Conservation (phyloP, 1,139 yeast genomes). For the Protomyces pachydermus region DNA sequence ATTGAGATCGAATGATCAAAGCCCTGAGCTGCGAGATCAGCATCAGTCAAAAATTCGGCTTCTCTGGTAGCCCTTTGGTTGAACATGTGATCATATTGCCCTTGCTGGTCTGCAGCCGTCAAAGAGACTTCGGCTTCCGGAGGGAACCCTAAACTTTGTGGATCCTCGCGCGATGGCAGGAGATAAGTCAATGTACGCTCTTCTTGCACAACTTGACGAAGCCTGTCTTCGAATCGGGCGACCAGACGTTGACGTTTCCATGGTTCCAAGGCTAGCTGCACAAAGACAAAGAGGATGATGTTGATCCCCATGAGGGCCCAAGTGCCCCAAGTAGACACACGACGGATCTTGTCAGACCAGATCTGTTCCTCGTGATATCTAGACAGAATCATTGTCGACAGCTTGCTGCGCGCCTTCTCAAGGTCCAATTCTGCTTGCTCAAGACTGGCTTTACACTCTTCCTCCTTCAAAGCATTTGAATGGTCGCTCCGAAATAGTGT, state of each 20-base stretch:
- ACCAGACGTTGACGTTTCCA: constrained; percentile 83
- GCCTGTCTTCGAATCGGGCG: constrained; percentile 21
- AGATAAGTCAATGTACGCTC: neutral
- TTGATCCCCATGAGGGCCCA: constrained; percentile 85
- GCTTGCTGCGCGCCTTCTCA: constrained; percentile 63
- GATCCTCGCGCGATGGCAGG: too few relatives aligned
- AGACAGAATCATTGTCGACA: constrained; percentile 73
- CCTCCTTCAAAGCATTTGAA: constrained; percentile 59
- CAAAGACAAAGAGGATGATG: constrained; percentile 66
- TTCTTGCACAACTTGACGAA: constrained; percentile 21
- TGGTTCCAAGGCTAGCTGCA: constrained; percentile 87
- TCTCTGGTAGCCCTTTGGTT: neutral
- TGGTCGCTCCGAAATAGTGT: constrained; percentile 76
- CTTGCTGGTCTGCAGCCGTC: neutral
- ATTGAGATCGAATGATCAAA: neutral
- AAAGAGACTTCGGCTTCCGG: neutral
- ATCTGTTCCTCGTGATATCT: constrained; percentile 95
- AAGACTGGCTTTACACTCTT: constrained; percentile 49
- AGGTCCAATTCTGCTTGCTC: constrained; percentile 57
- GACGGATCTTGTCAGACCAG: constrained; percentile 93
- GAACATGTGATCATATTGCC: neutral
- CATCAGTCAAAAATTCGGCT: neutral
- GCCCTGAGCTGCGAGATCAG: neutral
- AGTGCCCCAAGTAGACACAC: constrained; percentile 97
- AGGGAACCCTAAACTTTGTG: too few relatives aligned